These are phyloP conservation scores for Dothistroma pini DNA, from an alignment of 2,329 filamentous ascomycete species.

Conservation along the genomic window DNA sequence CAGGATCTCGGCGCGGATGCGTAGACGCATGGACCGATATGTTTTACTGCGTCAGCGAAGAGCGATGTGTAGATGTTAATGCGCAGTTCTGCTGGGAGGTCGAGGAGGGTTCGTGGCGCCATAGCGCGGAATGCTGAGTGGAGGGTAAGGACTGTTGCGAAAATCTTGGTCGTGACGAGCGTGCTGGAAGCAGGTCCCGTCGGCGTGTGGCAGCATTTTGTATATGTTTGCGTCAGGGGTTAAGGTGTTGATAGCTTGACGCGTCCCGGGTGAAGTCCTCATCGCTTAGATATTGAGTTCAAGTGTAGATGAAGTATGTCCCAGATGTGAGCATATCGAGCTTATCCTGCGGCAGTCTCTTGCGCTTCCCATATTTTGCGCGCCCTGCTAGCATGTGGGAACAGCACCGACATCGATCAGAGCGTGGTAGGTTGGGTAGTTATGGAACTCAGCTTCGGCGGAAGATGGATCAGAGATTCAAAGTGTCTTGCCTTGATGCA, in stretches of 20 bases:
- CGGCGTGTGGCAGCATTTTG: neutral
- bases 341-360: no score
- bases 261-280: neutral
- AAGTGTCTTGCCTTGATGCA: neutral
- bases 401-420: neutral
- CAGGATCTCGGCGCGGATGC: neutral
- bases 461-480: neutral
- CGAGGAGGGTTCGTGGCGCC: constrained; percentile 11
- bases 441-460: neutral
- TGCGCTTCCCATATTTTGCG: no score
- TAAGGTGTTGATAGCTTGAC: neutral
- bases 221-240: neutral
- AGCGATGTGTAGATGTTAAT: constrained; percentile 18
- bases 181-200: neutral
- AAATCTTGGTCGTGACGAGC: neutral
- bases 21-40: constrained; percentile 11
- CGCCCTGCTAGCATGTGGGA: neutral
- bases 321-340: no score
- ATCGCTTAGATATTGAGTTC: neutral
- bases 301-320: neutral
- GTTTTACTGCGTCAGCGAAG: constrained; percentile 12
- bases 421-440: neutral
- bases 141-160: neutral
- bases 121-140: neutral
- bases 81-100: constrained; percentile 17